Conservation (phyloP, 805 yeast genomes). For the Metschnikowia amazonensis region DNA sequence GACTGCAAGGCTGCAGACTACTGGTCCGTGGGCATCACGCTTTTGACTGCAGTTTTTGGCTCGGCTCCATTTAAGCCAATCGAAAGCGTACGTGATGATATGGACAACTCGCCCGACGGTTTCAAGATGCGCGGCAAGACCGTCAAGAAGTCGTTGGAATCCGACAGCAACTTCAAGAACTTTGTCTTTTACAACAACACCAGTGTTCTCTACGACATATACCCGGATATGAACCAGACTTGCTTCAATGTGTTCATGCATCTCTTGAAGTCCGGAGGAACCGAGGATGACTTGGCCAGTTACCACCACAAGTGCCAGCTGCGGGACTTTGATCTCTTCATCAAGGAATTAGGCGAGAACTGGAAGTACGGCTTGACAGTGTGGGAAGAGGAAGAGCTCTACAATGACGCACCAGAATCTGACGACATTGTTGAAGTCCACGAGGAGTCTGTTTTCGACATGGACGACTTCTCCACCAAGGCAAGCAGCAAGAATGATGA, state of each 20-base stretch:
- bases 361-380: conserved; percentile 41
- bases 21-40: conserved; percentile 54
- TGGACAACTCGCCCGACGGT: conserved; percentile 10
- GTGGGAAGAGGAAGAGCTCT: conserved; percentile 40
- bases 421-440: conserved; percentile 4
- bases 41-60: conserved; percentile 49
- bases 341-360: conserved; percentile 26
- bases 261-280: conserved; percentile 35
- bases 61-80: conserved; percentile 48
- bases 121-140: conserved; percentile 7
- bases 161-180: conserved; percentile 43
- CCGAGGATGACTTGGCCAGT: conserved; percentile 30
- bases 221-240: conserved; percentile 42
- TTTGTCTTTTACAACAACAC: conserved; percentile 37
- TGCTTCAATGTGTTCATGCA: conserved; percentile 42
- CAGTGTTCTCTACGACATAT: conserved; percentile 46
- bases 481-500: conserved; percentile 1
- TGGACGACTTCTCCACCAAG: conserved; percentile 14
- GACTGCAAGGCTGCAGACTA: conserved; percentile 48
- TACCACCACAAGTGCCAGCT: conserved; percentile 22
- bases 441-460: conserved; percentile 15
- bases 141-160: conserved; percentile 16
- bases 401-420: conserved; percentile 2
- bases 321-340: conserved; percentile 37
- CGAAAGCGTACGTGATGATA: conserved; percentile 4